Base-by-base conservation (phyloP, 257 asterid species). In the Plectranthus barbatus region DNA sequence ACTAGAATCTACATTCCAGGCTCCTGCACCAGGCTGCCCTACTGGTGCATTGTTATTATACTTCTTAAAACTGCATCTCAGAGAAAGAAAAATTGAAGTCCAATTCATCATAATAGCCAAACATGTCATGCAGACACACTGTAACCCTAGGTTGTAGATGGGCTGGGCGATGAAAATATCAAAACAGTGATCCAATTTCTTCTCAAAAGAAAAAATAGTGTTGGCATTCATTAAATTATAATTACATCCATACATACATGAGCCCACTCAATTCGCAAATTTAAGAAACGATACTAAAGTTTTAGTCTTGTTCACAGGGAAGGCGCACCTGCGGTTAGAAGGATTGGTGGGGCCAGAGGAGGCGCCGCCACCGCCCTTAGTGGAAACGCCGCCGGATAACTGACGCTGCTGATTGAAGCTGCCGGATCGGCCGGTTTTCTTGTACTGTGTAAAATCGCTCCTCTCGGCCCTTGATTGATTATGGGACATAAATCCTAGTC, bases 21-120 rank as follows among this genome's bases (percentile, higher is more conserved):
- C 73, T 44, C 80, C 56, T 33, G 56, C 77, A 73, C 79, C 68
- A 17, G 74, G 68, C 58, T 71, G 85, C 59, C 86, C 84, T 65
- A 81, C 86, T 74, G 81, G 84, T 66, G 72, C 87, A 81, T 78
- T 81, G 73, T 50, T 72, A 54, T 72, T 71, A 36, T 76, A 72
- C 81, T 81, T 84, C 85, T 73, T 84, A 47, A 64, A 75, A 73
- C 91, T 86, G 73, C 78, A 58, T 29, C n/a, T 23, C 73, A 49
- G 42, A 62, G 42, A 55, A 52, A 21, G 24, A 24, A 46, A 62
- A 67, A 64, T 7, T n/a, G 36, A 58, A 33, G 13, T 51, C 47
- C 24, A 74, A 63, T 51, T 56, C 57, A 24, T 39, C 33, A 41
- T 6, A 33, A 29, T 12, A 34, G 9, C 17, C 37, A 49, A 72